Conservation (phyloP, 441 rosid species). For the Theobroma grandiflorum region DNA sequence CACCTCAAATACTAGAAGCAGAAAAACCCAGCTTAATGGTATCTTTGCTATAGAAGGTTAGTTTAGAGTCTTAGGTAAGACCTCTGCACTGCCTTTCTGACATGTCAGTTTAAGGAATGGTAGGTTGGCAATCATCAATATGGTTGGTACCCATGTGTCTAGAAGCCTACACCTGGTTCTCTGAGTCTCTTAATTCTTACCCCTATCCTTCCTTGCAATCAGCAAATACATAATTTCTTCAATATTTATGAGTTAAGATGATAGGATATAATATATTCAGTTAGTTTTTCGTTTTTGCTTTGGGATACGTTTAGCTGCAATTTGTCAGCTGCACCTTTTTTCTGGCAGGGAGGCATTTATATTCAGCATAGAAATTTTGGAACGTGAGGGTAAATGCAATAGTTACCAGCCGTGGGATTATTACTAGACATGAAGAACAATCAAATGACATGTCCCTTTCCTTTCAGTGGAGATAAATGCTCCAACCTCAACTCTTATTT, state of each 20-base stretch:
- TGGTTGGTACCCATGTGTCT: not conserved
- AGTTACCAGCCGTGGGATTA: constrained; percentile 28
- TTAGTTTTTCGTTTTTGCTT: not conserved
- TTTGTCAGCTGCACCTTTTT: constrained; percentile 15
- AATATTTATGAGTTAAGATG: not conserved
- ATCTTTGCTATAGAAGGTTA: not conserved
- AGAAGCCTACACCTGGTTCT: not conserved
- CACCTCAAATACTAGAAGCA: not conserved
- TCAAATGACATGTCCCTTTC: constrained; percentile 34
- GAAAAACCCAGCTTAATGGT: not conserved
- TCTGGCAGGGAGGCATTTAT: constrained; percentile 18
- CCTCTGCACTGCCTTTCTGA: not conserved
- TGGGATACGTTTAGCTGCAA: constrained; percentile 26
- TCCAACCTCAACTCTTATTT: constrained; percentile 6
- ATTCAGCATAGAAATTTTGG: constrained; percentile 1
- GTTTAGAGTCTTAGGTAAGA: constrained; percentile 1
- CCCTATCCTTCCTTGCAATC: not conserved
- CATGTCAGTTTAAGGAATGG: not conserved
- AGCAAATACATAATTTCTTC: not conserved
- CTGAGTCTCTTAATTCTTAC: not conserved
- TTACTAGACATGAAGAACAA: constrained; percentile 37
- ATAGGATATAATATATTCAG: not conserved
- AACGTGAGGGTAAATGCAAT: constrained; percentile 6
- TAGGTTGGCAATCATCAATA: constrained; percentile 1
- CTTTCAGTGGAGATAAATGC: constrained; percentile 23